These are phyloP conservation scores for Sclerotinia borealis DNA, from an alignment of 2,329 filamentous ascomycete genomes.

Conservation along the genomic window DNA sequence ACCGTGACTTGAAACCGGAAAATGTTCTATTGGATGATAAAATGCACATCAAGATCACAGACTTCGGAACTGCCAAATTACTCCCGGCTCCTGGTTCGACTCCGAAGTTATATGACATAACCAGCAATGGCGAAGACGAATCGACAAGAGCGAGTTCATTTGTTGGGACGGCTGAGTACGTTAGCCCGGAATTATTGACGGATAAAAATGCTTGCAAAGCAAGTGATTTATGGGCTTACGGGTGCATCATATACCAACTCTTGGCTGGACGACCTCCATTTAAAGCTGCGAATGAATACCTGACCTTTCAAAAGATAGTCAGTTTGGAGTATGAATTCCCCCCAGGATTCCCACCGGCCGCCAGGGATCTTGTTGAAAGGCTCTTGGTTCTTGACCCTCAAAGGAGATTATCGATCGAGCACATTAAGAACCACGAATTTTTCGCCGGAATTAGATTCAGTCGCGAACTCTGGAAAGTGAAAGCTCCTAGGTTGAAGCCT, in stretches of 20 bases:
- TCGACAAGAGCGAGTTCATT: slow-evolving; percentile 83
- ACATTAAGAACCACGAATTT: slow-evolving; percentile 95
- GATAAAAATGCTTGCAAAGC: slow-evolving; percentile 97
- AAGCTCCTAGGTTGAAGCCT: slow-evolving; percentile 78
- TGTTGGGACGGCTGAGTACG: slow-evolving; percentile 95
- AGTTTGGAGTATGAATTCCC: slow-evolving; percentile 92
- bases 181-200: slow-evolving; percentile 92
- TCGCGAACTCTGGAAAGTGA: slow-evolving; percentile 78
- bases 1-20: slow-evolving; percentile 93
- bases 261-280: slow-evolving; percentile 94
- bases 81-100: slow-evolving; percentile 51
- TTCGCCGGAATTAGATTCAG: slow-evolving; percentile 86
- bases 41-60: slow-evolving; percentile 98
- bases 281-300: slow-evolving; percentile 91
- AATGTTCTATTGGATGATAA: slow-evolving; percentile 92
- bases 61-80: slow-evolving; percentile 97
- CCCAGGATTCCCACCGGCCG: slow-evolving; percentile 75
- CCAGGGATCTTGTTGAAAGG: slow-evolving; percentile 83
- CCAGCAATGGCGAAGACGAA: slow-evolving; percentile 41
- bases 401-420: slow-evolving; percentile 80
- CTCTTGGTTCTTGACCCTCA: slow-evolving; percentile 84
- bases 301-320: slow-evolving; percentile 98
- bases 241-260: slow-evolving; percentile 95
- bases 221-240: slow-evolving; percentile 96
- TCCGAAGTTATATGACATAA: slow-evolving; percentile 34